Percentiles rank a stretch among this genome's conserved stretches.
Conservation (phyloP, 495 filamentous ascomycete species). For the Delitschia confertaspora region DNA sequence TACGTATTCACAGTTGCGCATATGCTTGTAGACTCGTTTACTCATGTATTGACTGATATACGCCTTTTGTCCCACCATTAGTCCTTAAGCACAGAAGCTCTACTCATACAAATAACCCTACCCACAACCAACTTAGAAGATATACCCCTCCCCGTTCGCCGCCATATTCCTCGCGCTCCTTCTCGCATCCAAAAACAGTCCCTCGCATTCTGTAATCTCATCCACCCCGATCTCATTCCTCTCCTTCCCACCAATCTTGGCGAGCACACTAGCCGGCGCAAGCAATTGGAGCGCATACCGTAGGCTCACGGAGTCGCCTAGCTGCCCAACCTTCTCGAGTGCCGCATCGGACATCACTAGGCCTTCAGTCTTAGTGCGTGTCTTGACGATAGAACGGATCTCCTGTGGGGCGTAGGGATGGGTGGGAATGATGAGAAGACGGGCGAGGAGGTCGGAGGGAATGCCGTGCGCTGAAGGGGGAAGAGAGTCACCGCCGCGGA, state of each 20-base stretch:
- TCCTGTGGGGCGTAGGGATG: conserved; percentile 74
- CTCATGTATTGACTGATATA: too few relatives aligned
- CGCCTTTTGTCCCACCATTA: too few relatives aligned
- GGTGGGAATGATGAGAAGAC: conserved; percentile 91
- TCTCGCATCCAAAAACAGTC: conserved; percentile 81
- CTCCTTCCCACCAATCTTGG: conserved; percentile 49
- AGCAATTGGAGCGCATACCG: conserved; percentile 88
- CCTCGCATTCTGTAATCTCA: conserved; percentile 82
- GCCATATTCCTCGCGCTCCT: conserved; percentile 52
- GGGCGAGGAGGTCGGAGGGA: conserved; percentile 82
- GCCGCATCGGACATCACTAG: conserved; percentile 73
- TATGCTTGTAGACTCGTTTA: too few relatives aligned
- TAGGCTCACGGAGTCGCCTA: conserved; percentile 78
- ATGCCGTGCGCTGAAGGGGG: conserved; percentile 73
- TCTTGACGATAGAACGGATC: conserved; percentile 78
- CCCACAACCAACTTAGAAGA: conserved; percentile 8
- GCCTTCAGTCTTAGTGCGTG: conserved; percentile 73
- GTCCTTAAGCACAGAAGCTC: too few relatives aligned
- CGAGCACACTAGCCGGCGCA: conserved; percentile 70
- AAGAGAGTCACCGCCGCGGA: conserved; percentile 61
- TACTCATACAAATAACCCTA: neutral
- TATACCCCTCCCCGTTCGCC: conserved; percentile 21
- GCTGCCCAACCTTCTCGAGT: conserved; percentile 71
- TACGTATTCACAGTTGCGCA: too few relatives aligned
- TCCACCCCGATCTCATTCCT: conserved; percentile 65